phyloP scores from a whole-genome alignment of 352 stramenopile species.

The Phytophthora cactorum region DNA sequence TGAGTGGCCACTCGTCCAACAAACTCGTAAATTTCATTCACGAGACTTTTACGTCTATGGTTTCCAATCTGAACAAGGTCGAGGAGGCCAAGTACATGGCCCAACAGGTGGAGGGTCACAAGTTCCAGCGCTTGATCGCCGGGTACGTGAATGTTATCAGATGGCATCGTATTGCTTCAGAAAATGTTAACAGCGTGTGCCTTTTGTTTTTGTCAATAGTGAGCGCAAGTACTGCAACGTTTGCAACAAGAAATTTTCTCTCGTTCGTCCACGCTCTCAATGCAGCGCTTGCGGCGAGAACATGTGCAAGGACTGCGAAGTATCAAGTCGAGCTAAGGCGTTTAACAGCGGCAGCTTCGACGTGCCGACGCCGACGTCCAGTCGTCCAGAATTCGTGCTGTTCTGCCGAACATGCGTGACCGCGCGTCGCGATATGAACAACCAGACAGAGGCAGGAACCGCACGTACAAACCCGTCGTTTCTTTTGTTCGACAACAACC shows the following conservation, averaged over 20 bases:
- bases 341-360: conserved; percentile 54
- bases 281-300: conserved; percentile 76
- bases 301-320: conserved; percentile 74
- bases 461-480: conserved; percentile 26
- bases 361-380: conserved; percentile 34
- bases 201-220: conserved; percentile 26
- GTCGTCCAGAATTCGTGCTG: conserved; percentile 45
- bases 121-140: conserved; percentile 45
- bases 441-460: conserved; percentile 25
- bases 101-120: conserved; percentile 57
- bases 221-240: conserved; percentile 71
- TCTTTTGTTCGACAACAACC: conserved; percentile 48
- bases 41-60: conserved; percentile 60
- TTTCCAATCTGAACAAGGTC: conserved; percentile 68
- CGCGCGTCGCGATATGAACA: conserved; percentile 48
- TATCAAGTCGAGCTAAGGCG: conserved; percentile 55
- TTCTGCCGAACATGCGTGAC: conserved; percentile 72
- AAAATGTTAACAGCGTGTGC: conserved; percentile 14
- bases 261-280: conserved; percentile 62
- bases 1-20: conserved; percentile 47
- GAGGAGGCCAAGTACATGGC: conserved; percentile 66
- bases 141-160: conserved; percentile 37
- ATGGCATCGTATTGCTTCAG: background rate
- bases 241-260: conserved; percentile 79
- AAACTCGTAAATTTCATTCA: conserved; percentile 58